Evolutionary conservation across 176 grass and related monocot genomes (phyloP).

Genomic region (Triticum dicoccoides): DNA sequence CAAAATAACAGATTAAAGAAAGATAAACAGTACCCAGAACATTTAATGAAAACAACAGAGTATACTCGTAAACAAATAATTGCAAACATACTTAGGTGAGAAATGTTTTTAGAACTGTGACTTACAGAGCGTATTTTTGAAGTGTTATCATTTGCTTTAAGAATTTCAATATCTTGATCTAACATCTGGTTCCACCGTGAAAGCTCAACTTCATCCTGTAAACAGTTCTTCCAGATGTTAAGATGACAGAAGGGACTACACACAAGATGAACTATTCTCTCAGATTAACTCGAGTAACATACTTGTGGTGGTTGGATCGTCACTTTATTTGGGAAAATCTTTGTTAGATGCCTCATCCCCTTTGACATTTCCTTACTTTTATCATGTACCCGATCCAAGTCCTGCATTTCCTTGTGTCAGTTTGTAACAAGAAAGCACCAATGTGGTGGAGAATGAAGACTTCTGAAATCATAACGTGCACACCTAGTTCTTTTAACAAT

Average conservation of each 20-base stretch:
- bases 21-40: neutral
- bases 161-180: constrained; percentile 72
- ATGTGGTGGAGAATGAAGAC: constrained; percentile 9
- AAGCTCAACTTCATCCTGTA: constrained; percentile 74
- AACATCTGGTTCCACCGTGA: constrained; percentile 78
- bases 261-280: constrained; percentile 3
- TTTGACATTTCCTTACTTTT: constrained; percentile 83
- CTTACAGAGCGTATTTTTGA: constrained; percentile 76
- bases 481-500: constrained; percentile 4
- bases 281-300: constrained; percentile 16
- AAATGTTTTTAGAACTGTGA: constrained; percentile 9
- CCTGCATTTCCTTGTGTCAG: constrained; percentile 52
- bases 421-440: constrained; percentile 19
- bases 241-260: constrained; percentile 15
- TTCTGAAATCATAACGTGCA: neutral
- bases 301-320: constrained; percentile 76
- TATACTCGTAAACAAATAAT: neutral
- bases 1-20: neutral
- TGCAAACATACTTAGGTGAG: neutral
- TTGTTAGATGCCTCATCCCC: constrained; percentile 71
- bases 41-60: neutral
- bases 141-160: constrained; percentile 90
- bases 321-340: constrained; percentile 97
- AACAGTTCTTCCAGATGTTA: constrained; percentile 25
- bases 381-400: constrained; percentile 48